Base-by-base conservation (phyloP, 2,329 filamentous ascomycete species). In the Arthrobotrys musiformis region DNA sequence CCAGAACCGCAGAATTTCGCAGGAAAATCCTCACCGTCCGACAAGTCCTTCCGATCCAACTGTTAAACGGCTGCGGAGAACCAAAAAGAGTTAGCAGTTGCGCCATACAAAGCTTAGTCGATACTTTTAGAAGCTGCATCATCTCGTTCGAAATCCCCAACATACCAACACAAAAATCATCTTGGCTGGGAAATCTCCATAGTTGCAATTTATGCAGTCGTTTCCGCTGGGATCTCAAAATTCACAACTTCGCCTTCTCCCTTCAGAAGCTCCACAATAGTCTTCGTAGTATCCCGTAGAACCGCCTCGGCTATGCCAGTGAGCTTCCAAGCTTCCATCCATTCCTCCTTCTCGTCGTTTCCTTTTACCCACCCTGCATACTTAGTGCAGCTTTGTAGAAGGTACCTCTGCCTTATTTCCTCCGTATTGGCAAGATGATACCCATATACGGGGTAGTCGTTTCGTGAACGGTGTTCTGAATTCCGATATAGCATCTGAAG, bases 111-210 rank as follows among this genome's bases (percentile, higher is more conserved):
- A 35, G 5, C n/a, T n/a, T n/a, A n/a, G 30, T 56, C 30, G 24
- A n/a, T n/a, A 19, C 30, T 56, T 35, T 56, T 56, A n/a, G 50
- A 19, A 26, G 19, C 19, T 24, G 46, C 44, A 70, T 35, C 30
- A 15, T 35, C 35, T 60, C 8, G 37, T 33, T 26, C 22, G 13
- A 60, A 22, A 66, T 44, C 37, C 30, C 46, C 61, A 62, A 69
- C 70, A 63, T 76, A 42, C 37, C 72, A 76, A 76, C 72, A 70
- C 72, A 76, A 66, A 62, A 62, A 35, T 33, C 9, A 13, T 24
- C 44, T 2, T 15, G n/a, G 11, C 30, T n/a, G n/a, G n/a, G n/a
- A n/a, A n/a, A n/a, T n/a, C n/a, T n/a, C n/a, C n/a, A n/a, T n/a
- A n/a, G n/a, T n/a, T n/a, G n/a, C n/a, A n/a, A n/a, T n/a, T n/a